Base-by-base conservation (phyloP, 306 rosid genomes). In the Vigna trinervia region DNA sequence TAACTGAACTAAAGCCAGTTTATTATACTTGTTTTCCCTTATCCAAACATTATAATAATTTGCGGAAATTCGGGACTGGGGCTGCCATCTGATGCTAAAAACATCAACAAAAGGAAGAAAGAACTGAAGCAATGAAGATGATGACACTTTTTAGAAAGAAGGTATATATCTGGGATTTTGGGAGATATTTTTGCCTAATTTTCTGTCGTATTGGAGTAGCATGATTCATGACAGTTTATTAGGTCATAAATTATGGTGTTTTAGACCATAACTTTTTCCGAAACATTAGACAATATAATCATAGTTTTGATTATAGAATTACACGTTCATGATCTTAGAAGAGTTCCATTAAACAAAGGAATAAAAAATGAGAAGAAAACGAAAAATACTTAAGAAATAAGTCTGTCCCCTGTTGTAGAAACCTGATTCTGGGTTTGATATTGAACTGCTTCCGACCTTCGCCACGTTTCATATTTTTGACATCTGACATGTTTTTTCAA, bases 391-490 rank as follows among this genome's bases (percentile, higher is more conserved):
- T 32, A 76, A 60, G 71, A 60, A 43, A 47, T 14, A 34, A 70
- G 54, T 13, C 20, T 85, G 94, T 89, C 78, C 77, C 94, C 89
- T 89, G 30, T 14, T 11, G 4, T 38, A 52, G 85, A 75, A 78
- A 89, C 91, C 90, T 81, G 14, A 36, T 87, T 91, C 82, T 89
- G 94, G 89, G 80, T 57, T 58, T 80, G 74, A 62, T 74, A 71
- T 59, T 53, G 76, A 66, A 86, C 79, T 68, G 54, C 59, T 65
- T 52, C 2, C 67, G 60, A 68, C 84, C 26, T 34, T 74, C 67
- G 30, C 76, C 57, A 32, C 41, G 17, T 72, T 72, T 74, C 51
- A 76, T 64, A 30, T 56, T 45, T 47, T 53, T 74, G 76, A 32
- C 71, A 20, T 12, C 51, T 73, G 57, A 50, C 57, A 56, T 63